Base-by-base conservation (phyloP, 495 filamentous ascomycete genomes). In the Diplogelasinospora grovesii region DNA sequence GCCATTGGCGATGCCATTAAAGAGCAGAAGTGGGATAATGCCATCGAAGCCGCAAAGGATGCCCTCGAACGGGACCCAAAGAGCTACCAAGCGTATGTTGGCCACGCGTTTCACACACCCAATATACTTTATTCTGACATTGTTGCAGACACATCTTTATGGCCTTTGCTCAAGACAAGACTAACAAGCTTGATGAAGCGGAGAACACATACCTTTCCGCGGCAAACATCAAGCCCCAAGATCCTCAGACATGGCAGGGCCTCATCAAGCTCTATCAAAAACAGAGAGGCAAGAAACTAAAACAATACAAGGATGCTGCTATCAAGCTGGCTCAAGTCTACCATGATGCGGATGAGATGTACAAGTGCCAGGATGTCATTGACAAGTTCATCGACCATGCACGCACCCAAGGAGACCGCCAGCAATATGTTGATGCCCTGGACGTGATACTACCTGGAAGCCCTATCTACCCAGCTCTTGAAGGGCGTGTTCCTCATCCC, bases 211-310 rank as follows among this genome's bases (percentile, higher is more conserved):
- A 96, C 56, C 62, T 74, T n/a, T 62, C 77, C 19, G 90, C 92
- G 4, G 78, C 85, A n/a, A 43, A 49, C 5, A 57, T 74, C 24
- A 72, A 74, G 47, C 60, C 61, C 4, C 49, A 35, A 4, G 76
- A 78, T 36, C 64, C 72, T 27, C 77, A 86, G 41, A 83, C 85
- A 47, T 97, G 88, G 89, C 83, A 92, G 63, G 92, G 92, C 5
- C 66, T 97, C n/a, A 74, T 92, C 53, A 82, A 77, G 46, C 53
- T 96, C 8, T 95, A 90, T 53, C 85, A 94, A 53, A 81, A 74
- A 43, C 84, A 88, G 53, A 78, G 75, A 3, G 56, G 64, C 18
- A 69, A 69, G 20, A 86, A 82, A 42, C 64, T 96, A 9, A 78
- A 81, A 36, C 67, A 78, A 36, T 94, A 95, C 54, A 81, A 82